Conservation (phyloP, 352 stramenopile genomes). For the Phytophthora idaei region DNA sequence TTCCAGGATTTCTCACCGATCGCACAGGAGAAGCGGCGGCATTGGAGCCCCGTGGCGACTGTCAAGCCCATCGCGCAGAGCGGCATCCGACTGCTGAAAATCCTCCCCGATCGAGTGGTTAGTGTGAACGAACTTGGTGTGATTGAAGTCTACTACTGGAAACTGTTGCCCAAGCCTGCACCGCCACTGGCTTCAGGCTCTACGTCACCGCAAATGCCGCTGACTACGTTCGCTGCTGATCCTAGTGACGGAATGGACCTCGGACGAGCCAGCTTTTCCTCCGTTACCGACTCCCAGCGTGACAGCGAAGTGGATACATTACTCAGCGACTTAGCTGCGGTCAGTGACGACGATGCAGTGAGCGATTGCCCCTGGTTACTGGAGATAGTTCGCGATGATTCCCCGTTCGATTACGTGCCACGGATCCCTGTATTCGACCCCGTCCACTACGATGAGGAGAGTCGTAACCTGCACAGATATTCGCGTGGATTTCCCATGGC, state of each 20-base stretch:
- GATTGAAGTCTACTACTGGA: slow-evolving; percentile 89
- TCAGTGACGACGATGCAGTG: slow-evolving; percentile 17
- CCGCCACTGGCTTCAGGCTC: slow-evolving; percentile 10
- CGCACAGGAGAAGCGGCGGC: slow-evolving; percentile 60
- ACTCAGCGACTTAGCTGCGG: slow-evolving; percentile 6
- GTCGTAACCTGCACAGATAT: slow-evolving; percentile 8
- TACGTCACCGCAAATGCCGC: slow-evolving; percentile 16
- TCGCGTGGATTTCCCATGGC: slow-evolving; percentile 53
- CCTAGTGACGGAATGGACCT: slow-evolving; percentile 11
- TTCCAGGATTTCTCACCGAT: slow-evolving; percentile 62
- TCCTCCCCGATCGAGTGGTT: slow-evolving; percentile 77
- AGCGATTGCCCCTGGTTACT: slow-evolving; percentile 71
- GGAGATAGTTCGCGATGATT: slow-evolving; percentile 70
- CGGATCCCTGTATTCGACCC: slow-evolving; percentile 79
- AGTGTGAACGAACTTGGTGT: slow-evolving; percentile 86
- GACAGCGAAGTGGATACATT: slow-evolving; percentile 28
- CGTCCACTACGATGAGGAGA: slow-evolving; percentile 28
- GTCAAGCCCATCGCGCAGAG: slow-evolving; percentile 68
- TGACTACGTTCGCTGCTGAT: slow-evolving; percentile 28
- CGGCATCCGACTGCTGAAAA: slow-evolving; percentile 67
- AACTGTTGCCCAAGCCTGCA: slow-evolving; percentile 62
- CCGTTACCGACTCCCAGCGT: slow-evolving; percentile 11
- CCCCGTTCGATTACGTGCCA: slow-evolving; percentile 82
- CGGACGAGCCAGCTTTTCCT: slow-evolving; percentile 21
- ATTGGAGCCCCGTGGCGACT: slow-evolving; percentile 65